Base-by-base conservation (phyloP, 495 filamentous ascomycete species). In the Cenococcum geophilum region DNA sequence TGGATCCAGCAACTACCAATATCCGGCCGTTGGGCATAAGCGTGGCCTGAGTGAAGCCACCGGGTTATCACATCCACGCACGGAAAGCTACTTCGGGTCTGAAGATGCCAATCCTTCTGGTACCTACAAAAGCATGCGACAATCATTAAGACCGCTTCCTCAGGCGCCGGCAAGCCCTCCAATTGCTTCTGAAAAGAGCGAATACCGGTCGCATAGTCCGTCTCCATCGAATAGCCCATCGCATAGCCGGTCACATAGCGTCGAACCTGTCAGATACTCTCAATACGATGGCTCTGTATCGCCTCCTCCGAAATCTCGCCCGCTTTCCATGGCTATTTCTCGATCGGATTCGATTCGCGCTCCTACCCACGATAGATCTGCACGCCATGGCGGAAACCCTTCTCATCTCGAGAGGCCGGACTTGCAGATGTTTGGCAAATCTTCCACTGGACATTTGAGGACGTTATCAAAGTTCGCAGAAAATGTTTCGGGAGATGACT, bases 381-480 rank as follows among this genome's bases (percentile, higher is more conserved):
- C 21, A 5, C 21, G 20, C 12, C 49, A 22, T 52, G 8, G 58
- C 10, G 35, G 49, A 20, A 35, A 58, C 18, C 21, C 59, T 21
- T 60, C 64, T 4, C 64, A 70, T 16, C 55, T 72, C 22, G 70
- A 72, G 34, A 57, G 56, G 0, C 88, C 89, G 1, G 89, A 96
- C 57, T 78, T 97, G 3, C 80, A 86, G 66, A 87, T 80, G 23
- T 79, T 97, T 16, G 83, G 90, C 27, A 87, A 86, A 64, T 96
- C 92, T 0, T 86, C 89, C 0, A 97, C 91, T 1, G 85, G 87
- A 59, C 89, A 97, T 70, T 80, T 99, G 14, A 86, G 92, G 16
- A 92, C 89, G 0, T 78, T 99, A 8, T 97, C 93, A 1, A 88
- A 85, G 65, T 80, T 97, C 63, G 91, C 91, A 1, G 69, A 92